Evolutionary conservation across 2,329 filamentous ascomycete genomes (phyloP).

Genomic region (Aspergillus vadensis): DNA sequence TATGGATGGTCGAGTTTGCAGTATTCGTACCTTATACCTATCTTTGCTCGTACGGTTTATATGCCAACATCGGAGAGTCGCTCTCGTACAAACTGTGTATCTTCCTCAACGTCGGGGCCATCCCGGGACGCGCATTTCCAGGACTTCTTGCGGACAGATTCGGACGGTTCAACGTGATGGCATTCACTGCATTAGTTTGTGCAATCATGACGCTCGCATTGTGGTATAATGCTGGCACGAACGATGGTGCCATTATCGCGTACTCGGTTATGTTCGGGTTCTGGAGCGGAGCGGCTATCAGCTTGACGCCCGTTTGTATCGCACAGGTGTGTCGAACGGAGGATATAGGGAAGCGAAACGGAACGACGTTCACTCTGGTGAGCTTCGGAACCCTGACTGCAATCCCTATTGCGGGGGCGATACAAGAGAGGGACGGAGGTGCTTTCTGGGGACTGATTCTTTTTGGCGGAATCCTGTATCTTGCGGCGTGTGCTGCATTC

Average conservation of each 20-base stretch:
- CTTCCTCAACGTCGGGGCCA: constrained; percentile 34
- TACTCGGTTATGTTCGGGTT: constrained; percentile 27
- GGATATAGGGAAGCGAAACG: constrained; percentile 30
- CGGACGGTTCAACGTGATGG: constrained; percentile 38
- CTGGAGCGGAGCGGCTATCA: constrained; percentile 31
- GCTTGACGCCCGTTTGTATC: constrained; percentile 35
- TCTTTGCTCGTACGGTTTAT: constrained; percentile 34
- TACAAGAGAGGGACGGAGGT: constrained; percentile 13
- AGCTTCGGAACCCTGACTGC: constrained; percentile 26
- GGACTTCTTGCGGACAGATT: constrained; percentile 35
- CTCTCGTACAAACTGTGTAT: constrained; percentile 34
- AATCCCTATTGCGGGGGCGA: constrained; percentile 30
- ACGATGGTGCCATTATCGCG: constrained; percentile 24
- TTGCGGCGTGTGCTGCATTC: constrained; percentile 27
- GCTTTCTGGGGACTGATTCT: constrained; percentile 18
- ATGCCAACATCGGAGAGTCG: constrained; percentile 19
- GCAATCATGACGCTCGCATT: constrained; percentile 24
- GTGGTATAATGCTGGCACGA: constrained; percentile 24
- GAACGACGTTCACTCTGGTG: constrained; percentile 28
- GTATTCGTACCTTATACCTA: constrained; percentile 40
- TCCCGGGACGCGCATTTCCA: constrained; percentile 36
- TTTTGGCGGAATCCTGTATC: constrained; percentile 28
- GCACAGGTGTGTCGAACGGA: constrained; percentile 32
- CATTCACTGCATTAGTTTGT: constrained; percentile 21
- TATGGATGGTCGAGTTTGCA: constrained; percentile 37